phyloP scores from a whole-genome alignment of 2,329 filamentous ascomycete genomes.

The Cordyceps cicadae region DNA sequence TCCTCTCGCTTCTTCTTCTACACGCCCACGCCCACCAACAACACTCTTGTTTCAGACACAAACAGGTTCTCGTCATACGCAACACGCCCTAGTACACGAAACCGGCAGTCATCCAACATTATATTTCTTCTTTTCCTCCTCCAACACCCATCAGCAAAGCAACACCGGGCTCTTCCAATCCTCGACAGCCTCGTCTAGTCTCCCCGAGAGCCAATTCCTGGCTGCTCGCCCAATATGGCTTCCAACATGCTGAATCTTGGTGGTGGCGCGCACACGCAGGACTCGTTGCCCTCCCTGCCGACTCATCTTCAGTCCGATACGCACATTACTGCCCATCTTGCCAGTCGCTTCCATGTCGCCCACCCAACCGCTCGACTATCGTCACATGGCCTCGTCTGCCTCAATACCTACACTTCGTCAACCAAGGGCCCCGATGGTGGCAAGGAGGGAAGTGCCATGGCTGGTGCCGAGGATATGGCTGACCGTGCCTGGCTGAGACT shows the following conservation, averaged over 20 bases:
- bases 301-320: slow-evolving; percentile 73
- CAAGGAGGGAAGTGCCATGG: slow-evolving; percentile 86
- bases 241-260: slow-evolving; percentile 45
- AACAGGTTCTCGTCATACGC: neutral
- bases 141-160: neutral
- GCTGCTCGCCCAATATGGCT: slow-evolving; percentile 45
- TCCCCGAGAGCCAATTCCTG: slow-evolving; percentile 20
- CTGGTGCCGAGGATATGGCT: slow-evolving; percentile 85
- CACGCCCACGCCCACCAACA: neutral
- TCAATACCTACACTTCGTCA: slow-evolving; percentile 92
- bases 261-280: slow-evolving; percentile 65
- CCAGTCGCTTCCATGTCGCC: slow-evolving; percentile 84
- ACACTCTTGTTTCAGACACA: slow-evolving; percentile 7
- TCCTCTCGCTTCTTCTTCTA: slow-evolving; percentile 1
- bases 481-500: slow-evolving; percentile 77
- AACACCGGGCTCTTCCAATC: neutral
- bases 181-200: neutral
- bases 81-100: slow-evolving; percentile 8
- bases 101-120: neutral
- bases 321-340: slow-evolving; percentile 72
- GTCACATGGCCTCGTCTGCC: slow-evolving; percentile 79
- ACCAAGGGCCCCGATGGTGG: slow-evolving; percentile 82
- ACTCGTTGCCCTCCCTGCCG: slow-evolving; percentile 80
- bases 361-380: slow-evolving; percentile 82
- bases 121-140: neutral